phyloP scores from a whole-genome alignment of 2,329 filamentous ascomycete species.

The Alternaria triticina region DNA sequence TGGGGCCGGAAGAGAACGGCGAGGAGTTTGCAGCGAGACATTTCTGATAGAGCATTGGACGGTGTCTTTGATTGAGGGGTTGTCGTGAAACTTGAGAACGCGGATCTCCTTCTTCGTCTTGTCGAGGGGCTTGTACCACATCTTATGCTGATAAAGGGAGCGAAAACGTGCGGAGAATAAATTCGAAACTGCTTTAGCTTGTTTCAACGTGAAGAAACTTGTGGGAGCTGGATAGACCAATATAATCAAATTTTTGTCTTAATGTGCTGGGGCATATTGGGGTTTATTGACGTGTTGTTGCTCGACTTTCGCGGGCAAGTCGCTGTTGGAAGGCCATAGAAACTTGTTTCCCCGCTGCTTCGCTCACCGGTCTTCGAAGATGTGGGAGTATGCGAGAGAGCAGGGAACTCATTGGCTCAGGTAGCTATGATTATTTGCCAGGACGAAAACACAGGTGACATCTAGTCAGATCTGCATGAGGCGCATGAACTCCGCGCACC shows the following conservation, averaged over 20 bases:
- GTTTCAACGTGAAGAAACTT: no score
- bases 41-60: neutral
- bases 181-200: no score
- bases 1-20: no score
- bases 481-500: neutral
- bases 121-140: neutral
- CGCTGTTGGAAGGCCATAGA: neutral
- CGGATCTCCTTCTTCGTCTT: neutral
- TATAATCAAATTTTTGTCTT: neutral
- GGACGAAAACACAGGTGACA: neutral
- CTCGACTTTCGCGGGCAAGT: no score
- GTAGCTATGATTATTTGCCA: neutral
- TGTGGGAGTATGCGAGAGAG: no score
- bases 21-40: no score
- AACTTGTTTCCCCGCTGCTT: neutral
- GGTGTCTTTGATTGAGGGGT: no score
- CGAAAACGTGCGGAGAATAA: no score
- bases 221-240: neutral
- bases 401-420: neutral
- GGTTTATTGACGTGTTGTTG: no score
- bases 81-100: neutral
- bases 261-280: neutral
- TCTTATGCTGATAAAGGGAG: neutral
- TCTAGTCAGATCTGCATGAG: neutral
- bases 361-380: neutral